Evolutionary conservation across 2,329 filamentous ascomycete species (phyloP).

Genomic region (Gaeumannomyces sp.): DNA sequence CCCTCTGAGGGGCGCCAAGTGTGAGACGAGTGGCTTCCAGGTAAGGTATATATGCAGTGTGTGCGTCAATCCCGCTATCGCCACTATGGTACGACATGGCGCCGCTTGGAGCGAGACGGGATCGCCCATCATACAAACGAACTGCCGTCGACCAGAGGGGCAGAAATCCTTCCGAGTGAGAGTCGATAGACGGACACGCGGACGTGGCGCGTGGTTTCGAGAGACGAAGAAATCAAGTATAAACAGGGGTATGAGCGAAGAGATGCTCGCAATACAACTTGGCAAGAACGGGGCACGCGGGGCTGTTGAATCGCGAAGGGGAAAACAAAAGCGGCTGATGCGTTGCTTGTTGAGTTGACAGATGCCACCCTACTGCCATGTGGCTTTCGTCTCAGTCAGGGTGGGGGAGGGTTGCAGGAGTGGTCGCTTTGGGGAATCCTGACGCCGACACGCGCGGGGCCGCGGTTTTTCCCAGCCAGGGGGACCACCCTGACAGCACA

Average conservation of each 20-base stretch:
- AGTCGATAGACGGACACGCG: not conserved
- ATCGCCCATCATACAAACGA: not conserved
- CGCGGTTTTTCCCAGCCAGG: not conserved
- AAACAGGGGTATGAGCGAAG: not conserved
- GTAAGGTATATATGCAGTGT: not conserved
- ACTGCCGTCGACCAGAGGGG: not conserved
- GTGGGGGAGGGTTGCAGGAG: not conserved
- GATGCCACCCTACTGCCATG: not conserved
- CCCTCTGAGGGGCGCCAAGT: not conserved
- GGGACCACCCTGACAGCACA: not conserved
- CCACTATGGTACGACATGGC: not conserved
- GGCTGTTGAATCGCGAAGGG: not conserved
- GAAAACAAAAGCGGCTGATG: not conserved
- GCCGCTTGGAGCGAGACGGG: not conserved
- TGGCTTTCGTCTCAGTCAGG: not conserved
- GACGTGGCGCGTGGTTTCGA: not conserved
- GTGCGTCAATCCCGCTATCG: not conserved
- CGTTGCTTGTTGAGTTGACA: not conserved
- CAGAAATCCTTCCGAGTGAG: not conserved
- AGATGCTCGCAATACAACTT: not conserved
- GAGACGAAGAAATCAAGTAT: not conserved
- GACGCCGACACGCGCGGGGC: not conserved
- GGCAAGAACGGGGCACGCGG: not conserved
- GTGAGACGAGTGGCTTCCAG: not conserved
- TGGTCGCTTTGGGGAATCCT: not conserved